Conservation (phyloP, 176 grass and related monocot species). For the Phoenix roebelenii region DNA sequence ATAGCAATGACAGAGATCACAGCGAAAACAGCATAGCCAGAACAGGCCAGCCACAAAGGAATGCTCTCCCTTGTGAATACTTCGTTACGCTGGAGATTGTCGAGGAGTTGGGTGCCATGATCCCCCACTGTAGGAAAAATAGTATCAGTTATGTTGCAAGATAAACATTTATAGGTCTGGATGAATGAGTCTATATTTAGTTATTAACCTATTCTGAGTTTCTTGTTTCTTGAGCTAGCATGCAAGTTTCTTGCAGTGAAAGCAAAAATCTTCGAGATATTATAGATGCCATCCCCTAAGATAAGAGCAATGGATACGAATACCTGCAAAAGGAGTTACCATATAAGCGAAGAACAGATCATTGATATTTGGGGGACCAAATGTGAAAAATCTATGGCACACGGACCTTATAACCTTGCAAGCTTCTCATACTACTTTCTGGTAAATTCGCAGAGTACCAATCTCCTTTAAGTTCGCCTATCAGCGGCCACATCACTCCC, state of each 20-base stretch:
- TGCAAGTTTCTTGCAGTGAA: conserved; percentile 53
- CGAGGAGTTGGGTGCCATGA: conserved; percentile 33
- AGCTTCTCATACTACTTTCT: conserved; percentile 83
- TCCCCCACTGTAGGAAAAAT: conserved; percentile 28
- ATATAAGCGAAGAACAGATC: not conserved
- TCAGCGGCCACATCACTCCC: conserved; percentile 97
- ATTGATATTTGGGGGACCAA: too few species aligned
- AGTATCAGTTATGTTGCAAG: not conserved
- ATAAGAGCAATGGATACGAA: conserved; percentile 94
- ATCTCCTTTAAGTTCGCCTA: conserved; percentile 56
- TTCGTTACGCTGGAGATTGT: conserved; percentile 59
- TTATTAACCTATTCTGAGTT: conserved; percentile 53
- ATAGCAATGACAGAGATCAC: conserved; percentile 41
- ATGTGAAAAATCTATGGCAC: conserved; percentile 1
- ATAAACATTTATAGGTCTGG: not conserved
- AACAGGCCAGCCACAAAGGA: conserved; percentile 56
- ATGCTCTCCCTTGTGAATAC: conserved; percentile 59
- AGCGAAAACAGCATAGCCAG: conserved; percentile 47
- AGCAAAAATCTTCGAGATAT: conserved; percentile 71
- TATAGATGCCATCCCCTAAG: conserved; percentile 83
- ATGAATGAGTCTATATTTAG: too few species aligned
- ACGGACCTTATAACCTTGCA: conserved; percentile 95
- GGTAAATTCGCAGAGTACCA: conserved; percentile 74
- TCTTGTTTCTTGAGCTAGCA: conserved; percentile 40
- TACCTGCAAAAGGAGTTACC: conserved; percentile 33